Conservation (phyloP, 148 eudicot genomes). For the Amaranthus palmeri region DNA sequence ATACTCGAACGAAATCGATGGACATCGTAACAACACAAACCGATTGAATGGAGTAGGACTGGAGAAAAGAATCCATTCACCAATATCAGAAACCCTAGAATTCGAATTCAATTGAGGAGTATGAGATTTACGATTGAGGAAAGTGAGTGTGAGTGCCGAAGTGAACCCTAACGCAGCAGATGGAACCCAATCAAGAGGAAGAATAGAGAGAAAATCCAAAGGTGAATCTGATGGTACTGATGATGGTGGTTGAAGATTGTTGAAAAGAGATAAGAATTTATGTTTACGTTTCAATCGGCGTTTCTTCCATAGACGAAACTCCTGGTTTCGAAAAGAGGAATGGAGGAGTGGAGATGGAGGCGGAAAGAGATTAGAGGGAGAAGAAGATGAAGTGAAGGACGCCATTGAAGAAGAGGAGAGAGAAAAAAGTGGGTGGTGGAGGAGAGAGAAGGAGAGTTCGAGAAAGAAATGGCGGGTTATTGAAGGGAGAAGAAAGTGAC, state of each 20-base stretch:
- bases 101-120: not conserved
- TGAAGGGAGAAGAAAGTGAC: not conserved
- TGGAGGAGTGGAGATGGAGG: slow-evolving; percentile 4
- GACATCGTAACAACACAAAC: slow-evolving; percentile 67
- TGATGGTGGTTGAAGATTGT: slow-evolving; percentile 14
- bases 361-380: not conserved
- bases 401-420: slow-evolving; percentile 9
- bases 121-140: slow-evolving; percentile 8
- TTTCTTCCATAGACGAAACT: slow-evolving; percentile 25
- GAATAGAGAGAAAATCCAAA: slow-evolving; percentile 38
- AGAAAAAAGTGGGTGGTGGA: slow-evolving; percentile 7
- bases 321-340: not conserved
- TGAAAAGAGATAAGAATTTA: not conserved
- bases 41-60: slow-evolving; percentile 92
- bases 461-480: slow-evolving; percentile 16
- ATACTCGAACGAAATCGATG: slow-evolving; percentile 44
- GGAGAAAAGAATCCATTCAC: slow-evolving; percentile 72
- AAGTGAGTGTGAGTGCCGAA: slow-evolving; percentile 42
- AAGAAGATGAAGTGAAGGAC: not conserved
- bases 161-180: slow-evolving; percentile 48
- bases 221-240: not conserved
- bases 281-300: slow-evolving; percentile 23
- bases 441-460: not conserved
- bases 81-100: slow-evolving; percentile 26
- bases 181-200: slow-evolving; percentile 35